Evolutionary conservation across 1,139 yeast species (phyloP), one percentile per base, ranked within the genome.

Genomic region (Debaryomyces sp.): DNA sequence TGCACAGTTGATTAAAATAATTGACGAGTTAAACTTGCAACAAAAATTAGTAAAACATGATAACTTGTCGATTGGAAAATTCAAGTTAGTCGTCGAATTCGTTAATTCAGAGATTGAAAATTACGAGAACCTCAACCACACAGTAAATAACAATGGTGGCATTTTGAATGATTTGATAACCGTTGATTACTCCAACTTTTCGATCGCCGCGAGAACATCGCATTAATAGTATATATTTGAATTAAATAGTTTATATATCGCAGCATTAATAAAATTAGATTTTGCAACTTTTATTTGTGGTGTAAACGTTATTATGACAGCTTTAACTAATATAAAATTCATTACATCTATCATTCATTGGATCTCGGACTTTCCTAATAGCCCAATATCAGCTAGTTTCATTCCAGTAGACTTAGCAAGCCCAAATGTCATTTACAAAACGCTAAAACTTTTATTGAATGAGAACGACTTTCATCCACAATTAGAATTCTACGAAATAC

Each of bases 31-130:
- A 50, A 62, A 67, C 44, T 63, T 76, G 48, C 57, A 66, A 35
- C 72, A 76, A 18, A 83, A 81, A 56, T 68, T 92, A 50, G 73
- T 73, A 42, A 70, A 72, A 46, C 89, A 89, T 61, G 84, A 89
- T 66, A 81, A 78, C 44, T 56, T 71, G 8, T 78, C 91, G 4
- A 69, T 71, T 37, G 84, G 80, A 26, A 74, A 77, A 55, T 78
- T 85, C 54, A 60, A 62, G 12, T 62, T 73, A 26, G 81, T 84
- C 18, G 64, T 77, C 44, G 81, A 80, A 21, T 75, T 75, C 50
- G 67, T 84, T 46, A 70, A 68, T 50, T 63, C 69, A 10, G 81
- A 78, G 56, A 54, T 65, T 35, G 67, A 61, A 38, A 64, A 63
- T 43, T 58, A 57, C 38, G 73, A 68, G 36, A 57, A 57, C 46